Base-by-base conservation (phyloP, 345 rosid species). In the Clarkia xantiana region DNA sequence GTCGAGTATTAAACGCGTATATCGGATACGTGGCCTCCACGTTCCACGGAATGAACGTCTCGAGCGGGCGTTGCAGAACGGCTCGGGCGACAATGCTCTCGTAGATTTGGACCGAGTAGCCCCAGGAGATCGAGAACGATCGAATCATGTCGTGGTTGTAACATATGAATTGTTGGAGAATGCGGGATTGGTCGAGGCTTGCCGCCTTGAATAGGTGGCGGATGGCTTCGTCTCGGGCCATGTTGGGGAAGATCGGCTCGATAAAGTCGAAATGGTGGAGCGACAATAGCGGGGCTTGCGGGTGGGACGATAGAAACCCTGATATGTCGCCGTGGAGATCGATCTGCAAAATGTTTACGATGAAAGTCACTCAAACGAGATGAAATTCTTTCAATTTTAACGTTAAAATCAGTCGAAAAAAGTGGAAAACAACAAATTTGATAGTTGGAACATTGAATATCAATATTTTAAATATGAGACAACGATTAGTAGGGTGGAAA, bases 61-160 rank as follows among this genome's bases (percentile, higher is more conserved):
- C 73, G 0, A 82, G 57, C 1, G 88, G 88, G 16, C 58, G 62
- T 49, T 18, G 57, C 0, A 85, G 60, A 58, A 67, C 0, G 65
- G 71, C 75, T 59, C 79, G 63, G 15, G 89, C 73, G 58, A 57
- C 50, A 54, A 75, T 66, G 14, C 54, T 67, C 58, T 78, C 80
- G 49, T 81, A 81, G 14, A 76, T 56, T 36, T 76, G 72, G n/a
- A 70, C 57, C 4, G 89, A 75, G 63, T 78, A 76, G 1, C 84
- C 89, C 82, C 86, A 78, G 0, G 86, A 72, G 52, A 79, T 49
- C 1, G 86, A 76, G 56, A 84, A 54, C 7, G 86, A 73, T 81
- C 82, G 77, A 42, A 66, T 73, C 15, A 16, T 59, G 42, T 51
- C 63, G 49, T 74, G 60, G 47, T 60, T 63, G 76, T 79, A 77